Evolutionary conservation across 192 early-diverging fungal genomes (phyloP).

Genomic region (Coemansia nantahalensis): DNA sequence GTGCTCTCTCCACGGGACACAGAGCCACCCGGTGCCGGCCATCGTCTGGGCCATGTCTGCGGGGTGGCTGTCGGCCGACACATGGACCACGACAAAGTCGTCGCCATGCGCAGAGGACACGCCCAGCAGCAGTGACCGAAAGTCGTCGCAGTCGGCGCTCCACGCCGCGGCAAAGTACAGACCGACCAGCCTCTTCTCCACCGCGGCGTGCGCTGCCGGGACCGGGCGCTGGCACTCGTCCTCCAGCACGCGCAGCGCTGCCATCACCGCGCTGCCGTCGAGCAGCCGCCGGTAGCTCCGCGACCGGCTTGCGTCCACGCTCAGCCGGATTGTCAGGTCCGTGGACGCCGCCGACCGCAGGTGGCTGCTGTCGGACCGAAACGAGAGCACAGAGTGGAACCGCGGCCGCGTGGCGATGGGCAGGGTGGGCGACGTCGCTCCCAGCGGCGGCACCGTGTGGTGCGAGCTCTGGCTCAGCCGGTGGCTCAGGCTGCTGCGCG

Average conservation of each 20-base stretch:
- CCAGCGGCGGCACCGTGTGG: conserved; percentile 2
- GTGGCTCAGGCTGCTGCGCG: conserved; percentile 28
- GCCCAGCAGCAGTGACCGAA: conserved; percentile 29
- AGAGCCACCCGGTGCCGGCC: conserved; percentile 40
- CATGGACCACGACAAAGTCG: conserved; percentile 38
- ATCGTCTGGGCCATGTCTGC: conserved; percentile 47
- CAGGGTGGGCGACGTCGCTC: conserved; percentile 29
- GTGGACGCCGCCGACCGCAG: conserved; percentile 3
- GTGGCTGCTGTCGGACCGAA: conserved; percentile 2
- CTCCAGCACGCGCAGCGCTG: conserved; percentile 37
- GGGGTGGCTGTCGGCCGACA: conserved; percentile 44
- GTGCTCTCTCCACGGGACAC: conserved; percentile 45
- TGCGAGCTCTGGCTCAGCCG: conserved; percentile 35
- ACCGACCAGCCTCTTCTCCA: conserved; percentile 27
- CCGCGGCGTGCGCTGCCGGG: conserved; percentile 19
- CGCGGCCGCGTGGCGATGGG: conserved; percentile 37
- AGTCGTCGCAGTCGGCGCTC: conserved; percentile 53
- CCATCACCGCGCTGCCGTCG: conserved; percentile 32
- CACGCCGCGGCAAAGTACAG: conserved; percentile 51
- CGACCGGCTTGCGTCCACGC: conserved; percentile 48
- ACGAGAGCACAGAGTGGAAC: conserved; percentile 35
- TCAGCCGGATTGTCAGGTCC: conserved; percentile 47
- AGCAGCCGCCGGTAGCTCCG: conserved; percentile 45
- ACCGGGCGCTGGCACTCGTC: conserved; percentile 43
- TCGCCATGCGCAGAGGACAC: conserved; percentile 28